Base-by-base conservation (phyloP, 2,329 filamentous ascomycete genomes). In the Phaeoacremonium minimum region DNA sequence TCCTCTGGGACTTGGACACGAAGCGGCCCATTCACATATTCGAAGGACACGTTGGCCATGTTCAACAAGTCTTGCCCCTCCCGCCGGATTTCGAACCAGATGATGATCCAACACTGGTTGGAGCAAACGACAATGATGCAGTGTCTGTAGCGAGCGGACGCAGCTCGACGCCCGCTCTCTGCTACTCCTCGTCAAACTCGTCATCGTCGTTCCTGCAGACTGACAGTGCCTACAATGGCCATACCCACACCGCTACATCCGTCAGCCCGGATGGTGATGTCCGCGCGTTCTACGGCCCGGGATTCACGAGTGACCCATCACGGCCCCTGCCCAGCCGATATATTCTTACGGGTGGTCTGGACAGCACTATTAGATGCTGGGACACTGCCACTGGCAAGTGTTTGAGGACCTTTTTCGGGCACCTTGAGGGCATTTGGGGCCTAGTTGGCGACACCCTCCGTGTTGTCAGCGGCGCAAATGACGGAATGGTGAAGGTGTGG, bases 371-470 rank as follows among this genome's bases (percentile, higher is more conserved):
- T 44, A 83, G 91, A 9, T 74, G 97, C 15, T 98, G 93, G 91
- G 88, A 96, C 56, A 86, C 89, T 2, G 77, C 76, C 5, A 85
- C 85, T 1, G 88, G 87, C 26, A 79, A 80, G 45, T 95, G 87
- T 51, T 73, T 96, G 20, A 85, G 88, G 43, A 95, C 88, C 19
- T 95, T 96, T 69, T 98, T 97, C 56, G 93, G 93, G 0, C 93
- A 98, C 53, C 77, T 98, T 15, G 93, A 98, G 60, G 93, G 93
- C 19, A 85, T 98, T 15, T 98, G 93, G 93, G 85, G 87, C 6
- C 72, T 98, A 4, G 87, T 86, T 0, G 91, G 87, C 4, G 91
- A 97, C 61, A 90, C 85, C 1, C 67, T 97, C 15, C 80, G 93
- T 9, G 80, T 95, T 13, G 88, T 97, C 12, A 88, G 85, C 14